A percentile compares a stretch with the other conserved stretches of the same genome.
phyloP scores from a whole-genome alignment of 75 land plant species.

The Ceratopteris richardii region DNA sequence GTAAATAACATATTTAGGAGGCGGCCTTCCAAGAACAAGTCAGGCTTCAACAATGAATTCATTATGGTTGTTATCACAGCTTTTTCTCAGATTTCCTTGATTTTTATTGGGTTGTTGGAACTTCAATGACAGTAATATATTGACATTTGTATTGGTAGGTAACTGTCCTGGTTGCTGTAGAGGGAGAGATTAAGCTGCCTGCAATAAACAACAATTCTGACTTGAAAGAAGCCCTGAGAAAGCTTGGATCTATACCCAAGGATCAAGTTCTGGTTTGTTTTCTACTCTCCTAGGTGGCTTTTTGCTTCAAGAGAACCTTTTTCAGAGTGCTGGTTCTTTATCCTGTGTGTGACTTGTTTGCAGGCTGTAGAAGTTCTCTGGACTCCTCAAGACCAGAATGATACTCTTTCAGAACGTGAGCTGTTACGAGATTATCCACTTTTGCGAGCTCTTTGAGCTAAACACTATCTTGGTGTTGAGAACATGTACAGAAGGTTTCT shows the following conservation, averaged over 20 bases:
- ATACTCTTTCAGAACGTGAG: conserved; percentile 74
- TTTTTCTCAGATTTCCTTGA: too few species aligned
- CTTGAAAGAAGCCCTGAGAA: conserved; percentile 73
- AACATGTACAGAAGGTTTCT: too few species aligned
- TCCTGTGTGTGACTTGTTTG: neutral
- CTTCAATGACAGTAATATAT: too few species aligned
- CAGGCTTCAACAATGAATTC: conserved; percentile 81
- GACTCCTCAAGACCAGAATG: conserved; percentile 94
- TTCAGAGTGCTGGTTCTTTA: neutral
- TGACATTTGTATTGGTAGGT: too few species aligned
- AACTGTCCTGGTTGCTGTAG: conserved; percentile 86
- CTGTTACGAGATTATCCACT: conserved; percentile 83
- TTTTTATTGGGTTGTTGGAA: too few species aligned
- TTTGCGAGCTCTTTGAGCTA: conserved; percentile 56
- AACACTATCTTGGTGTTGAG: too few species aligned
- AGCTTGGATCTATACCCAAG: conserved; percentile 73
- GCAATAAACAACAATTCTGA: conserved; percentile 64
- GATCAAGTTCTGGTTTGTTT: conserved; percentile 50
- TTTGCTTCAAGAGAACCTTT: conserved; percentile 3
- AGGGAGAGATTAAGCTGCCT: conserved; percentile 86
- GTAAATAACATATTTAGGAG: conserved; percentile 58
- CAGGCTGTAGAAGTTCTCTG: conserved; percentile 97
- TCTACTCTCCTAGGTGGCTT: neutral
- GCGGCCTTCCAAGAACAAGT: conserved; percentile 31
- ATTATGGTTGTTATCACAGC: conserved; percentile 91